Evolutionary conservation across 2,329 filamentous ascomycete genomes (phyloP).

Genomic region (Colletotrichum theobromicola): DNA sequence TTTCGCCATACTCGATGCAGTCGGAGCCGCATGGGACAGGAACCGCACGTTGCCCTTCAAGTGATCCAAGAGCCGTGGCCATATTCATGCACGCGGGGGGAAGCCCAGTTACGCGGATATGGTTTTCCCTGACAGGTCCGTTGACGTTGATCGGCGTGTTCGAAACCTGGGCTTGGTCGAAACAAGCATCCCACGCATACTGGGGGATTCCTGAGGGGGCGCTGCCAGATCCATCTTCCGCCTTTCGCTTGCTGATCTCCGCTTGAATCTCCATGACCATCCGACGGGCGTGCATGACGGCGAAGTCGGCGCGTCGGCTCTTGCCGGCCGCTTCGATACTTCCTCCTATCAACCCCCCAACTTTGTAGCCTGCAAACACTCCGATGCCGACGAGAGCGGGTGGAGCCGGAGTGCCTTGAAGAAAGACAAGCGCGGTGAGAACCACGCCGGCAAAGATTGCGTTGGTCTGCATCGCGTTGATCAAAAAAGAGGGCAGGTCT

Average conservation of each 20-base stretch:
- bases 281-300: not conserved
- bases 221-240: not conserved
- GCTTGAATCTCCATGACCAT: not conserved
- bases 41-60: not conserved
- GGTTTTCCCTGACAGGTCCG: not conserved
- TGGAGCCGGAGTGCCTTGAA: not conserved
- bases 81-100: not conserved
- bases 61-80: not conserved
- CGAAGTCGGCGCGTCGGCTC: not conserved
- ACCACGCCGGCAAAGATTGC: not conserved
- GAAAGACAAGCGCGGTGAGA: not conserved
- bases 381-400: not conserved
- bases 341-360: not conserved
- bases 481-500: not conserved
- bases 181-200: not conserved
- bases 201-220: not conserved
- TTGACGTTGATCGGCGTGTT: not conserved
- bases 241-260: not conserved
- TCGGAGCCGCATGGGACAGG: not conserved
- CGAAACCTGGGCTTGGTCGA: not conserved
- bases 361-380: not conserved
- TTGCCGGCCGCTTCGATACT: not conserved
- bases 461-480: not conserved
- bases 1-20: not conserved
- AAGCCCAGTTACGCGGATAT: not conserved